A percentile compares a stretch with the other conserved stretches of the same genome.
These are phyloP conservation scores for Sesbania bispinosa DNA, from an alignment of 306 rosid genomes.

Conservation along the genomic window DNA sequence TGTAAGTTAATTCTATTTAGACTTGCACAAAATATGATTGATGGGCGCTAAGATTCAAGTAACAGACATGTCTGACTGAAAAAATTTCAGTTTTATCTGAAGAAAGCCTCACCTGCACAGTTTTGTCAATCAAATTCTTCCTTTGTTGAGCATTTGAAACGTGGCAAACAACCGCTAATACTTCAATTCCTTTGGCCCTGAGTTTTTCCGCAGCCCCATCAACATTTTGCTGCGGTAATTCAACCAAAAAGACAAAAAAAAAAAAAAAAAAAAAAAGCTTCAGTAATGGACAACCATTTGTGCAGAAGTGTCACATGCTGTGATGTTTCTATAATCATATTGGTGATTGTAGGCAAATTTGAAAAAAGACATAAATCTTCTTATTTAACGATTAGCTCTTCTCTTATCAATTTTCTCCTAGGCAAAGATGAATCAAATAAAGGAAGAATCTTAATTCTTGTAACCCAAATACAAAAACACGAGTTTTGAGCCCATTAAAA, in stretches of 20 bases:
- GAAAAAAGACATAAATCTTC: too few relatives aligned
- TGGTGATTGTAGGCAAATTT: too few relatives aligned
- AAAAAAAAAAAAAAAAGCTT: too few relatives aligned
- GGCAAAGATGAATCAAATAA: background rate
- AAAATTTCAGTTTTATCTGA: background rate
- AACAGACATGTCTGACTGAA: too few relatives aligned
- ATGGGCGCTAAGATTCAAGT: too few relatives aligned
- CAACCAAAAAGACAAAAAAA: constrained; percentile 3
- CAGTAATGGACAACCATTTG: background rate
- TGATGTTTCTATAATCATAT: too few relatives aligned
- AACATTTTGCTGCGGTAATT: constrained; percentile 58
- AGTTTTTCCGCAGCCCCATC: constrained; percentile 70
- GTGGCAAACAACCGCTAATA: constrained; percentile 66
- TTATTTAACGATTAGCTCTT: background rate
- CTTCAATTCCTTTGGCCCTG: constrained; percentile 62
- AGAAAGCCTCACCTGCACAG: constrained; percentile 57
- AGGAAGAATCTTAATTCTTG: background rate
- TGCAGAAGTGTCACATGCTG: background rate
- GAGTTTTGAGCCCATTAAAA: background rate
- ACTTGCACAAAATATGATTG: too few relatives aligned
- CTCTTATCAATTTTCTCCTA: background rate
- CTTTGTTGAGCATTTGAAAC: constrained; percentile 71
- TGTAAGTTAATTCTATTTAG: too few relatives aligned
- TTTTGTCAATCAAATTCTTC: constrained; percentile 63
- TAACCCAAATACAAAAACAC: background rate